These are phyloP conservation scores for Chamaenerion angustifolium DNA, from an alignment of 345 rosid genomes.

Conservation along the genomic window DNA sequence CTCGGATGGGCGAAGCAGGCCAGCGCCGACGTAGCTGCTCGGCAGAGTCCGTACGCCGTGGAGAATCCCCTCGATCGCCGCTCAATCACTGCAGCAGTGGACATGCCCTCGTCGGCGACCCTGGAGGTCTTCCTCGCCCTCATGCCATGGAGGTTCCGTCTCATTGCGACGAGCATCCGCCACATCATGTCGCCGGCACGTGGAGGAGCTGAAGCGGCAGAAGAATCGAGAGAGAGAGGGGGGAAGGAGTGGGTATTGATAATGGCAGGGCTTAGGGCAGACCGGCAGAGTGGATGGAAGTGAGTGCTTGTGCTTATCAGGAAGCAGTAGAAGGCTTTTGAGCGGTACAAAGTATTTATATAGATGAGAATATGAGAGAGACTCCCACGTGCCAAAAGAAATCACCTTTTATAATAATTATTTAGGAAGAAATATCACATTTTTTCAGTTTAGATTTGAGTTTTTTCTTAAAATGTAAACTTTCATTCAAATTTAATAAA, in stretches of 20 bases:
- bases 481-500: no score
- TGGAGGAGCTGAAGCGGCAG: constrained; percentile 4
- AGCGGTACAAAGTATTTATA: no score
- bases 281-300: no score
- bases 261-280: no score
- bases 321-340: no score
- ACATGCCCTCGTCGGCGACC: constrained; percentile 68
- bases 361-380: no score
- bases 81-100: constrained; percentile 10
- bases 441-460: no score
- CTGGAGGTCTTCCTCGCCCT: constrained; percentile 47
- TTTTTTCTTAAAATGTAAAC: no score
- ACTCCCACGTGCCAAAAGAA: no score
- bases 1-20: constrained; percentile 67
- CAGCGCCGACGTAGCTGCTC: constrained; percentile 35
- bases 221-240: not conserved
- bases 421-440: no score
- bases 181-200: constrained; percentile 17
- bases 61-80: constrained; percentile 27
- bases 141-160: constrained; percentile 32
- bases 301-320: no score
- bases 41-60: constrained; percentile 22
- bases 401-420: no score
- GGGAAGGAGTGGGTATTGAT: constrained; percentile 16
- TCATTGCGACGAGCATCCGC: constrained; percentile 21